Conservation (phyloP, 768 basidiomycete species). For the Roridomyces roridus region DNA sequence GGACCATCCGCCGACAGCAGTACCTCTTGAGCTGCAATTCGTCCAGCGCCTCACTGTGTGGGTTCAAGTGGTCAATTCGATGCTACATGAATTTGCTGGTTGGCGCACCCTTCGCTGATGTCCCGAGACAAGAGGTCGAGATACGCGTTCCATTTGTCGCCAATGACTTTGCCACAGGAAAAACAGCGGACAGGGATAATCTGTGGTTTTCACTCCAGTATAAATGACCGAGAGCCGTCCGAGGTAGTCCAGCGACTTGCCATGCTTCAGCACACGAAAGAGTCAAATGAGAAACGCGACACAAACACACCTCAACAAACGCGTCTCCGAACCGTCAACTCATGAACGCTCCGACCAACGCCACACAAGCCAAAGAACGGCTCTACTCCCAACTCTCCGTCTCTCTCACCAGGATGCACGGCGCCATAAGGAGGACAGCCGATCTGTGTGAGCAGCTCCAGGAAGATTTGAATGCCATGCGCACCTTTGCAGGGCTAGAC, state of each 20-base stretch:
- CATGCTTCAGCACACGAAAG: too few species aligned
- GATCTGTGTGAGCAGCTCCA: slow-evolving; percentile 80
- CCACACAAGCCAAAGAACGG: slow-evolving; percentile 80
- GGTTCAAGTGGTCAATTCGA: background rate
- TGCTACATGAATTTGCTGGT: background rate
- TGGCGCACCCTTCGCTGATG: slow-evolving; percentile 84
- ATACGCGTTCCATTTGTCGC: slow-evolving; percentile 94
- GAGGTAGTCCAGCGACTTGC: background rate
- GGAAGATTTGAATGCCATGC: slow-evolving; percentile 79
- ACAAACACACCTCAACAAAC: background rate
- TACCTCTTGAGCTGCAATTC: slow-evolving; percentile 90
- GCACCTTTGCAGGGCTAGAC: slow-evolving; percentile 77
- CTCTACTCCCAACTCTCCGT: slow-evolving; percentile 80
- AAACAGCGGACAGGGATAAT: slow-evolving; percentile 97
- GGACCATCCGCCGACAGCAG: slow-evolving; percentile 96
- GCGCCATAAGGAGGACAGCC: slow-evolving; percentile 73
- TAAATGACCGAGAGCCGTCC: background rate
- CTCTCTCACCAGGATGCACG: slow-evolving; percentile 69
- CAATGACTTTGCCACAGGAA: slow-evolving; percentile 96
- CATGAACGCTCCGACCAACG: slow-evolving; percentile 53
- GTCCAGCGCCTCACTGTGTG: slow-evolving; percentile 91
- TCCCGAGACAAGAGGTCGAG: slow-evolving; percentile 81
- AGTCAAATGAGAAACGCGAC: background rate
- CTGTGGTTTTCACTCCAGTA: slow-evolving; percentile 41
- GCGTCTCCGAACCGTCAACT: too few species aligned